Conservation (phyloP, 1,284 basidiomycete genomes). For the Boletus sp. region DNA sequence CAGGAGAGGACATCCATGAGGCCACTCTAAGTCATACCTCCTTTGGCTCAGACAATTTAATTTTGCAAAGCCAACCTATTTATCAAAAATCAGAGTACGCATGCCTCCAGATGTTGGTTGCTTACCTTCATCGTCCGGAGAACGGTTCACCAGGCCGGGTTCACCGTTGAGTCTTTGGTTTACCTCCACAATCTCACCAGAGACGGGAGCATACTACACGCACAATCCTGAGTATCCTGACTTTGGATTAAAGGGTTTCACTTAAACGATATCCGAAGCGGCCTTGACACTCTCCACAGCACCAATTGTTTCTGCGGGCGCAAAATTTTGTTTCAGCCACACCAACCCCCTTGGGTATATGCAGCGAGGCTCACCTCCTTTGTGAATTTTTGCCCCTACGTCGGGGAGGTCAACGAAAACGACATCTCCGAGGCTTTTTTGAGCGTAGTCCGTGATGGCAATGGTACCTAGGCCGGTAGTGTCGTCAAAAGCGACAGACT, state of each 20-base stretch:
- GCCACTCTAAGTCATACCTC: slow-evolving; percentile 58
- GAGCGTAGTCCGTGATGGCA: slow-evolving; percentile 92
- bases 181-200: slow-evolving; percentile 78
- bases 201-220: slow-evolving; percentile 84
- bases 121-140: slow-evolving; percentile 80
- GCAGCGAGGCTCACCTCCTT: slow-evolving; percentile 65
- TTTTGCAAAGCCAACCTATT: slow-evolving; percentile 93
- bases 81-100: neutral
- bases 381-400: slow-evolving; percentile 62
- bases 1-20: neutral
- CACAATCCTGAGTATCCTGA: slow-evolving; percentile 10
- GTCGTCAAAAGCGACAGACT: slow-evolving; percentile 83
- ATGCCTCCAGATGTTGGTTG: slow-evolving; percentile 1
- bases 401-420: slow-evolving; percentile 93
- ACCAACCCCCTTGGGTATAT: neutral
- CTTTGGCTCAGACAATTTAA: slow-evolving; percentile 73
- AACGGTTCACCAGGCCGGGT: slow-evolving; percentile 87
- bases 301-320: slow-evolving; percentile 76
- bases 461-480: slow-evolving; percentile 78
- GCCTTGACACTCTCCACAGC: slow-evolving; percentile 98
- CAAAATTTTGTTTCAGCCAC: slow-evolving; percentile 5
- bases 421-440: slow-evolving; percentile 87
- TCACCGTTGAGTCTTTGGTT: slow-evolving; percentile 70
- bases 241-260: slow-evolving; percentile 3
- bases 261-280: slow-evolving; percentile 86